Conservation (phyloP, 306 rosid species). For the Lathyrus tuberosus region DNA sequence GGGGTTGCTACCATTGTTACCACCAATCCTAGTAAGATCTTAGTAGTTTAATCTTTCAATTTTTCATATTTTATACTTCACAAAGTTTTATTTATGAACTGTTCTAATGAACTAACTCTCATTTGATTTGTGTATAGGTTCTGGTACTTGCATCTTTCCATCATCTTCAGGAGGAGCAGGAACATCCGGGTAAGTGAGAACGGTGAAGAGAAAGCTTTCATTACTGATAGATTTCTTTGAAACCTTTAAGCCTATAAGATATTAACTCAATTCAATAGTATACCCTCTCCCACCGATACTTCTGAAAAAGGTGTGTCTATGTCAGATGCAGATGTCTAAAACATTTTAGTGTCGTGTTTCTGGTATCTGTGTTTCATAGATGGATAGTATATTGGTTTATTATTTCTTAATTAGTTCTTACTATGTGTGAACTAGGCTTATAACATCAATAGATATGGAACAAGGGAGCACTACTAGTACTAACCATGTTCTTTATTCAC, state of each 20-base stretch:
- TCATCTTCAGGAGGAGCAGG: constrained; percentile 61
- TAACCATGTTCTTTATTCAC: constrained; percentile 36
- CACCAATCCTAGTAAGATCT: constrained; percentile 78
- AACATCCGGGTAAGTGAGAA: constrained; percentile 44
- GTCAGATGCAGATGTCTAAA: too few relatives aligned
- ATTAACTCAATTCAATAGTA: not conserved
- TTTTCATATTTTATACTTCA: constrained; percentile 1
- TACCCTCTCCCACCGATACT: too few relatives aligned
- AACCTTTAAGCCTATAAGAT: constrained; percentile 21
- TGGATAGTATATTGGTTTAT: not conserved
- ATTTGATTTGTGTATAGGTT: constrained; percentile 48
- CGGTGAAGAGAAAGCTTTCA: constrained; percentile 1
- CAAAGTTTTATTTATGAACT: constrained; percentile 29
- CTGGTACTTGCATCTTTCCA: constrained; percentile 67
- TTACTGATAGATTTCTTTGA: not conserved
- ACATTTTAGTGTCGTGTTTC: too few relatives aligned
- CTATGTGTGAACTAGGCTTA: not conserved
- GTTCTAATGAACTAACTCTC: constrained; percentile 20
- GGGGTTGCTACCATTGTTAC: constrained; percentile 68
- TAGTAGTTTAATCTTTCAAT: not conserved
- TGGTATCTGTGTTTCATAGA: too few relatives aligned
- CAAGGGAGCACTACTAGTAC: constrained; percentile 25
- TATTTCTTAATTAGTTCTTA: not conserved
- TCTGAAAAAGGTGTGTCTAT: too few relatives aligned
- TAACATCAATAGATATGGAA: not conserved